Evolutionary conservation across 495 filamentous ascomycete genomes (phyloP).

Genomic region (Penicillium dipodomyicola): DNA sequence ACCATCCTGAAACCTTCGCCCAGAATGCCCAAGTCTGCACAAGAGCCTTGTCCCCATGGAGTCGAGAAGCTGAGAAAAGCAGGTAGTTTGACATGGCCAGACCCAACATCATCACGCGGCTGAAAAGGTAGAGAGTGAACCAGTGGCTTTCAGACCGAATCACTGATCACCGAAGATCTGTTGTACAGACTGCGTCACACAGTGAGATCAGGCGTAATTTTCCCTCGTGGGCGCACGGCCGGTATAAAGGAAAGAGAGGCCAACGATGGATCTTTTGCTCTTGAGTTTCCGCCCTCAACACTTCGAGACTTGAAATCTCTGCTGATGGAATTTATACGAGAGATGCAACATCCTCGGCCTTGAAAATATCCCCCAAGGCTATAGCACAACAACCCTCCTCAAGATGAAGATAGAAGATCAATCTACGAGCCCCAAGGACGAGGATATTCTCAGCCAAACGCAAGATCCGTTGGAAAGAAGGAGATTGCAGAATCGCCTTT

Average conservation of each 20-base stretch:
- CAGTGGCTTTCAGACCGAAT: slow-evolving; percentile 17
- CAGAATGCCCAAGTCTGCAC: slow-evolving; percentile 1
- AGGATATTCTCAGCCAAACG: slow-evolving; percentile 14
- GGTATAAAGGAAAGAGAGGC: slow-evolving; percentile 6
- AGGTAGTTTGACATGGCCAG: slow-evolving; percentile 1
- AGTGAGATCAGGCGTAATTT: slow-evolving; percentile 22
- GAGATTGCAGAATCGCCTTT: slow-evolving; percentile 37
- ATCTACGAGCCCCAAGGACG: slow-evolving; percentile 7
- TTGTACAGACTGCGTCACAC: slow-evolving; percentile 29
- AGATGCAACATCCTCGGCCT: not conserved
- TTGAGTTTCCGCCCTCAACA: not conserved
- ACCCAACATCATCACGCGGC: slow-evolving; percentile 14
- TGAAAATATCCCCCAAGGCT: not conserved
- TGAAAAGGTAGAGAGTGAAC: slow-evolving; percentile 6
- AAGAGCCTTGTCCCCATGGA: not conserved
- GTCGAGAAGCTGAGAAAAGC: slow-evolving; percentile 13
- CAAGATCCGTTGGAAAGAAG: slow-evolving; percentile 33
- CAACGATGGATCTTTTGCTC: slow-evolving; percentile 4
- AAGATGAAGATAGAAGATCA: slow-evolving; percentile 17
- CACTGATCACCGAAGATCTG: slow-evolving; percentile 8
- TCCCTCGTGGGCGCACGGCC: slow-evolving; percentile 6
- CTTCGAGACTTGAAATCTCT: not conserved
- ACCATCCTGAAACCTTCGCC: slow-evolving; percentile 8
- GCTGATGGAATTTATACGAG: not conserved
- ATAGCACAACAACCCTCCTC: not conserved